These are phyloP conservation scores for Tetrahymena malaccensis DNA, from an alignment of 73 alveolate species.

Conservation along the genomic window DNA sequence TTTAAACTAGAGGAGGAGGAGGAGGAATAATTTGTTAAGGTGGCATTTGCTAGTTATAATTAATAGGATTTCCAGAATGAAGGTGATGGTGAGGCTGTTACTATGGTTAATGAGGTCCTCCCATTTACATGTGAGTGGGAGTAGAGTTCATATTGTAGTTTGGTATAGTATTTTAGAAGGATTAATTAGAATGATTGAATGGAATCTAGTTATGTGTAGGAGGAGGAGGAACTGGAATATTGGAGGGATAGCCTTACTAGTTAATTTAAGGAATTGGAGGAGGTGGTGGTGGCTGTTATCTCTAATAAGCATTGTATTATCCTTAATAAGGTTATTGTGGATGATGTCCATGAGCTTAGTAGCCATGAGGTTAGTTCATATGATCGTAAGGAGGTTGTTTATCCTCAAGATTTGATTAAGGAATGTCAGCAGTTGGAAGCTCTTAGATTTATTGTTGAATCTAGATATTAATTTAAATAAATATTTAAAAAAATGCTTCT, in stretches of 20 bases:
- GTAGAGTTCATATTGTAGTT: neutral
- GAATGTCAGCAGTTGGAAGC: neutral
- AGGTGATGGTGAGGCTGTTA: neutral
- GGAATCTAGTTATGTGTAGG: neutral
- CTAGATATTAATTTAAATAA: neutral
- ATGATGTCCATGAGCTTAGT: neutral
- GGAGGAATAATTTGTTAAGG: neutral
- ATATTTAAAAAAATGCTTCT: too few species aligned
- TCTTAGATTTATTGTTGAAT: neutral
- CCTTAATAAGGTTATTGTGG: neutral
- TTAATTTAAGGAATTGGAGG: neutral
- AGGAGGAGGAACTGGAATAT: neutral
- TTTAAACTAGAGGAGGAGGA: neutral
- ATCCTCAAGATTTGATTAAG: neutral
- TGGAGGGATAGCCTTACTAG: neutral
- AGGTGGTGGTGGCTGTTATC: neutral
- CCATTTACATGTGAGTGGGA: neutral
- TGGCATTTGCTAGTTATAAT: neutral
- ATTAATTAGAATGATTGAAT: neutral
- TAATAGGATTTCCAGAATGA: neutral
- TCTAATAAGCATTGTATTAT: neutral
- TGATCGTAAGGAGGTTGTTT: neutral
- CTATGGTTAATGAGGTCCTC: neutral
- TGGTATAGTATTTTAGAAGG: neutral
- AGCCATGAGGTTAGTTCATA: neutral